Evolutionary conservation across 2,329 filamentous ascomycete genomes (phyloP), one percentile per base, ranked within the genome.

Genomic region (Colletotrichum tropicicola): DNA sequence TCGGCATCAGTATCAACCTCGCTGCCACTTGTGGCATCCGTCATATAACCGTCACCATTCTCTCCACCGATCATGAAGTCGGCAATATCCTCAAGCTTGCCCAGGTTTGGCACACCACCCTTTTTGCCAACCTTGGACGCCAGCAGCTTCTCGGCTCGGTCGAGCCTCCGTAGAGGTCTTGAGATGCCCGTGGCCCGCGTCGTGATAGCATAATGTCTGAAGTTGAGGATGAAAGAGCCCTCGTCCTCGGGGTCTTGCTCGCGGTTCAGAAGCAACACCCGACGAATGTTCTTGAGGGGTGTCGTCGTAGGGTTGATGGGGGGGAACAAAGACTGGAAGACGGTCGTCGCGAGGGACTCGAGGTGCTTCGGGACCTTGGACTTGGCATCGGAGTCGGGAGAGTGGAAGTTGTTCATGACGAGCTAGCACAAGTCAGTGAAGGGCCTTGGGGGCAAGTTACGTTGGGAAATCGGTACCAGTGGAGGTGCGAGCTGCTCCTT

Each of bases 321-420:
- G 4, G 96, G 95, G 73, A 99, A 98, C 35, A 99, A 87, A 7
- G 93, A 97, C 78, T 98, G 95, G 80, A 98, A 99, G 73, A 98
- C 90, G 47, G 94, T 97, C 2, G 94, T 98, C 3, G 94, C 90
- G 30, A 99, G 89, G 23, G 92, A 91, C 80, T 99, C 96, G 73
- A 99, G 92, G 71, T 98, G 94, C 75, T 93, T 97, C 5, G 95
- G 94, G n/a, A 97, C 90, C 67, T 91, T 89, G 21, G 89, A 87
- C 61, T 85, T 86, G 28, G 87, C 79, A 61, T 89, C 86, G 45
- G 85, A 74, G 30, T 81, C 83, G 27, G 91, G 86, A 4, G 89
- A 91, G 39, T 88, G 87, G 78, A 99, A 97, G 78, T 97, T 98
- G 82, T 99, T 99, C 96, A 99, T 98, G 70, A 99, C 96, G 45